Evolutionary conservation across 176 grass and related monocot genomes (phyloP).

Genomic region (Dendrocalamus sinicus): DNA sequence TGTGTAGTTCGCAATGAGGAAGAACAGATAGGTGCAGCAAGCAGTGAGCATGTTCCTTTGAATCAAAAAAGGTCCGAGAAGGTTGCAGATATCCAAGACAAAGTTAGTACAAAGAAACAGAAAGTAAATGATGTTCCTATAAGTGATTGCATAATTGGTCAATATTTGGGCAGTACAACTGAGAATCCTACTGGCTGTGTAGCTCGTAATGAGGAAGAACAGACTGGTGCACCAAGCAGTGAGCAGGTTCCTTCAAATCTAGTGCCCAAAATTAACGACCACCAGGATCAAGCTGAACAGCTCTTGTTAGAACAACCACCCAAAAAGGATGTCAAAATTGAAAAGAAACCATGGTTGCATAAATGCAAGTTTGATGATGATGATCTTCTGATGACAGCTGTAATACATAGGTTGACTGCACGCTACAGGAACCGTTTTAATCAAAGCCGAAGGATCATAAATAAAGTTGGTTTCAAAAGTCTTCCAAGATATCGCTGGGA

Average conservation of each 20-base stretch:
- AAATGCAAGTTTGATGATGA: slow-evolving; percentile 57
- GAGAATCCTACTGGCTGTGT: slow-evolving; percentile 25
- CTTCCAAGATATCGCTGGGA: slow-evolving; percentile 45
- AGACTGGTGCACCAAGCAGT: slow-evolving; percentile 6
- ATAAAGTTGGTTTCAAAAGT: slow-evolving; percentile 46
- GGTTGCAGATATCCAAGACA: slow-evolving; percentile 44
- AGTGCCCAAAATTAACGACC: background rate
- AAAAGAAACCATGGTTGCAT: slow-evolving; percentile 37
- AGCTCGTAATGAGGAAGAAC: background rate
- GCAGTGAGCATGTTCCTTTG: slow-evolving; percentile 13
- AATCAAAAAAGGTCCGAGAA: slow-evolving; percentile 49
- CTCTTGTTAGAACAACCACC: slow-evolving; percentile 7
- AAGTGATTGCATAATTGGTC: slow-evolving; percentile 32
- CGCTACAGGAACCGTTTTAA: slow-evolving; percentile 50
- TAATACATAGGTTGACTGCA: slow-evolving; percentile 55
- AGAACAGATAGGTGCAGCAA: slow-evolving; percentile 20
- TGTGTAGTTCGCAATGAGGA: background rate
- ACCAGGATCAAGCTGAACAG: slow-evolving; percentile 33
- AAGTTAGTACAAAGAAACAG: slow-evolving; percentile 33
- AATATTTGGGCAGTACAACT: slow-evolving; percentile 9
- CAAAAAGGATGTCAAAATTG: slow-evolving; percentile 24
- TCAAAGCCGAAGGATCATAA: slow-evolving; percentile 45
- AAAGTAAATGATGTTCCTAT: slow-evolving; percentile 28
- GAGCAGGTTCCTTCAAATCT: slow-evolving; percentile 25
- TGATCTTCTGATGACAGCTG: slow-evolving; percentile 73